Base-by-base conservation (phyloP, 768 basidiomycete species). In the Mrakia blollopis region DNA sequence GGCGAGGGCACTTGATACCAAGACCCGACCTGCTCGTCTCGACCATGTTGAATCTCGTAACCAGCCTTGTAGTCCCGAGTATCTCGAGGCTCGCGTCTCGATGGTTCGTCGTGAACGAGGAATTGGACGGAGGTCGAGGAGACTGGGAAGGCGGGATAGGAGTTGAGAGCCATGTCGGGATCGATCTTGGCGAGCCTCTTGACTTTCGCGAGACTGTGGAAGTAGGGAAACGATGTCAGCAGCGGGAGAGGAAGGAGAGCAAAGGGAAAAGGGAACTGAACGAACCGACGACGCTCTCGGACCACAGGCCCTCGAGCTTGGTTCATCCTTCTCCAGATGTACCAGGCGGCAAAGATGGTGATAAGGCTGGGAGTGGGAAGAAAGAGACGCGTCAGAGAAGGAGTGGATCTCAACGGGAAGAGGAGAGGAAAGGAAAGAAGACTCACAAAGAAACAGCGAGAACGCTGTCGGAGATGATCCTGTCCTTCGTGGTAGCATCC, bases 331-430 rank as follows among this genome's bases (percentile, higher is more conserved):
- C 30, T 16, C 67, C 68, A 76, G 52, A 76, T 76, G 30, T 54
- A 76, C 75, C 75, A 76, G 11, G 75, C 75, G 8, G 75, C 75
- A 16, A 67, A 14, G 37, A 76, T 47, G 52, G 75, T 76, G 10
- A 76, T 25, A 25, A 76, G 32, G 67, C 68, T 69, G 8, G 14
- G 3, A 35, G 47, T 32, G 44, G 30, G 30, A 35, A 41, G 39
- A 8, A 69, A 3, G 37, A 6, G n/a, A 25, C 32, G 44, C 44
- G 44, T 50, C 47, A 50, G 47, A 14, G 47, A 16, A 18, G 16
- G 21, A 21, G 2, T 50, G 16, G 14, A 21, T 9, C 5, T 50
- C 47, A 3, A 69, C 32, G 1, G 13, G 37, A 68, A n/a, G 4
- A 11, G n/a, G 7, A 39, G 8, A 18, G 37, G 37, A 18, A 23